A percentile compares a stretch with the other conserved stretches of the same genome.
These are phyloP conservation scores for Rhododendron griersonianum DNA, from an alignment of 148 eudicot species.

Conservation along the genomic window DNA sequence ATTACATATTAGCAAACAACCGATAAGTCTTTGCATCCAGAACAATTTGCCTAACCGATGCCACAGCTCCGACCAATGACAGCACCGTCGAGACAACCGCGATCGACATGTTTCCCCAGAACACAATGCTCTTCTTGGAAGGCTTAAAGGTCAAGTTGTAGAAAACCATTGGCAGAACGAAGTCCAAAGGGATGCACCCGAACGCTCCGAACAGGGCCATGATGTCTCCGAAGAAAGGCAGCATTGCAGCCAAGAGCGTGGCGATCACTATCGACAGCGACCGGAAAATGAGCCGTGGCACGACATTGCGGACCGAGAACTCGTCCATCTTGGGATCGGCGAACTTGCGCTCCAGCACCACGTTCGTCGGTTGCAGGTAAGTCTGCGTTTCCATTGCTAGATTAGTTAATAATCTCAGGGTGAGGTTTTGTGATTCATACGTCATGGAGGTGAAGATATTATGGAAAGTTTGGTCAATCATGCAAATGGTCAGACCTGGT, in stretches of 20 bases:
- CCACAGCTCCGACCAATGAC: slow-evolving; percentile 46
- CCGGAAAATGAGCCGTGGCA: slow-evolving; percentile 52
- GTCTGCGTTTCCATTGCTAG: slow-evolving; percentile 25
- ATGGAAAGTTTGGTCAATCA: background rate
- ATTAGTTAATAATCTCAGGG: background rate
- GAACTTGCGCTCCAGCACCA: slow-evolving; percentile 45
- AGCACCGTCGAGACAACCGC: slow-evolving; percentile 40
- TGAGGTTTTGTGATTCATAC: background rate
- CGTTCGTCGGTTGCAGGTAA: slow-evolving; percentile 68
- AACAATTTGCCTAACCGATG: slow-evolving; percentile 60
- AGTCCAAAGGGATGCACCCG: slow-evolving; percentile 71
- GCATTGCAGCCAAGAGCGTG: slow-evolving; percentile 60
- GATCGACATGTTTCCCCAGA: slow-evolving; percentile 48
- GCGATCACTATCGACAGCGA: slow-evolving; percentile 50
- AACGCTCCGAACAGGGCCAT: slow-evolving; percentile 73
- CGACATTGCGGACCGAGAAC: slow-evolving; percentile 44
- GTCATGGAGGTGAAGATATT: too few species aligned
- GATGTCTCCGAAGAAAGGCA: slow-evolving; percentile 81
- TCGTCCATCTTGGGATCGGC: slow-evolving; percentile 43
- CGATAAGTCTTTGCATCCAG: slow-evolving; percentile 55
- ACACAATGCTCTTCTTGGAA: slow-evolving; percentile 38
- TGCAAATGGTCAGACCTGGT: background rate
- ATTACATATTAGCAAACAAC: slow-evolving; percentile 52
- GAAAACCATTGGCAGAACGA: slow-evolving; percentile 68
- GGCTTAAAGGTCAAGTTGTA: slow-evolving; percentile 70